Evolutionary conservation across 306 rosid genomes (phyloP), one percentile per base, ranked within the genome.

Genomic region (Castanea sativa): DNA sequence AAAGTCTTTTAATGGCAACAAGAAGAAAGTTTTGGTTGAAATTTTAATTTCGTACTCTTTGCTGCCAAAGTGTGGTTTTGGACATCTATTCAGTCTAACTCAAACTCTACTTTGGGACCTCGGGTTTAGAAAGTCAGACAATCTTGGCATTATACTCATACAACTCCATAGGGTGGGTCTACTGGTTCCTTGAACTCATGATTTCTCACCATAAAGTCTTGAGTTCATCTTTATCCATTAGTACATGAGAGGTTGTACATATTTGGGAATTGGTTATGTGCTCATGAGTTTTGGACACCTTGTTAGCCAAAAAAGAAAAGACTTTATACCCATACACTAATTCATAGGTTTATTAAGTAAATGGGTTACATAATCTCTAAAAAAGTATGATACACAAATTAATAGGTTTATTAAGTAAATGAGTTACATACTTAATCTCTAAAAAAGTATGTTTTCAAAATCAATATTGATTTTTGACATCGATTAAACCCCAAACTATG

Each of bases 381-480:
- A 35, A 35, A 6, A 35, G 41, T 35, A 35, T 35, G 41, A 35
- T 35, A 35, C 8, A 6, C 8, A 35, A 35, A 35, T 35, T 35
- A 9, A 35, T 35, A 35, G 43, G 43, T 35, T 35, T 35, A 35
- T 25, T 6, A 63, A 29, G 41, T 55, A 63, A 6, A 29, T 49
- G 29, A 10, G 75, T 23, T 58, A 49, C 75, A 38, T 70, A 55
- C 73, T 15, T 77, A 65, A 35, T 79, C 59, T 61, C 55, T 38
- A 56, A 38, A 38, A 38, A 38, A 38, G 43, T 38, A 6, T 6
- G 43, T 25, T 49, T 75, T 45, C 20, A 43, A 49, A 56, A 9
- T 69, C 51, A 69, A 35, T 3, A n/a, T 60, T 5, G 0, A 38
- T 27, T 63, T 15, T 60, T 15, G 4, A 11, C 67, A 23, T 25